Conservation (phyloP, 108 stramenopile species). For the Pseudonitzschia pungens region DNA sequence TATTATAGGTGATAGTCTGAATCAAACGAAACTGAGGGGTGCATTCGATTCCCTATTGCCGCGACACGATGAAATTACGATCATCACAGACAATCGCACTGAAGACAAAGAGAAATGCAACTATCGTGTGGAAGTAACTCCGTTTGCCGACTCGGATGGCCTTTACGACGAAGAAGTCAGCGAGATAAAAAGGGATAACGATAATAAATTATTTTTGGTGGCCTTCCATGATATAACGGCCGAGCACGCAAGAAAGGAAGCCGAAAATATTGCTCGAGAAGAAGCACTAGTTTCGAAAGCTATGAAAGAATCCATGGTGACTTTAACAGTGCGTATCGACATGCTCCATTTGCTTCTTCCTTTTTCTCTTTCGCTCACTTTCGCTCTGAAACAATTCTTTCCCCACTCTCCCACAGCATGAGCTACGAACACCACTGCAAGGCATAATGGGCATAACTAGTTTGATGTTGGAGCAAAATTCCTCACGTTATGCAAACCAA, state of each 20-base stretch:
- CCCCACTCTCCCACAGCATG: not conserved
- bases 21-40: conserved; percentile 10
- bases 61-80: not conserved
- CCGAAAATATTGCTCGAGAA: conserved; percentile 6
- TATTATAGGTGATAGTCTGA: not conserved
- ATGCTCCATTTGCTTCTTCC: not conserved
- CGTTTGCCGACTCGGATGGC: not conserved
- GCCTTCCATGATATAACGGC: conserved; percentile 17
- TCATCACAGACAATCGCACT: not conserved
- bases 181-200: not conserved
- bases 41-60: not conserved
- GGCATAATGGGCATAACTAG: conserved; percentile 26
- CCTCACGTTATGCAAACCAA: not conserved
- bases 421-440: conserved; percentile 23
- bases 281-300: conserved; percentile 18
- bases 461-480: conserved; percentile 11
- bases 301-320: conserved; percentile 18
- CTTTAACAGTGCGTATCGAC: conserved; percentile 1
- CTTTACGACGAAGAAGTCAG: not conserved
- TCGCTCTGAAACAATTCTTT: not conserved
- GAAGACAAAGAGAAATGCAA: not conserved
- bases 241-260: conserved; percentile 9
- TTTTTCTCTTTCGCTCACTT: not conserved
- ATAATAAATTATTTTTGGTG: conserved; percentile 2
- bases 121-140: conserved; percentile 5